A percentile compares a stretch with the other conserved stretches of the same genome.
Evolutionary conservation across 305 asterid genomes (phyloP).

Genomic region (Fraxinus sp.): DNA sequence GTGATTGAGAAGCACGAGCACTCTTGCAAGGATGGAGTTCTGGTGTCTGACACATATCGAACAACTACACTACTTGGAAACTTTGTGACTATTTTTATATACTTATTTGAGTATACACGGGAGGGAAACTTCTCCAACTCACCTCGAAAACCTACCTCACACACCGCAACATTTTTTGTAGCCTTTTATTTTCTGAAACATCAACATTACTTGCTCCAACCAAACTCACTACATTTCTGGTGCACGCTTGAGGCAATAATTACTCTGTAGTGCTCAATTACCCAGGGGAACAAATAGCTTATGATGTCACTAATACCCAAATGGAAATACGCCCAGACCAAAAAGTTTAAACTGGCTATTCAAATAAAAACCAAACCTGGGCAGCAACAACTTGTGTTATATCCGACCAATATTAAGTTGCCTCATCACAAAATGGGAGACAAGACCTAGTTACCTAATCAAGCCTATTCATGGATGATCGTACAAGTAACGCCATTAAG

Average conservation of each 20-base stretch:
- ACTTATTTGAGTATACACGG: not conserved
- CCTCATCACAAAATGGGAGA: not conserved
- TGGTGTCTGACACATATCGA: not conserved
- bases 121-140: not conserved
- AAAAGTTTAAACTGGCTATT: not conserved
- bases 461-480: not conserved
- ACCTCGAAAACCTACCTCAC: not conserved
- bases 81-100: not conserved
- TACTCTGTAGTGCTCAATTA: not conserved
- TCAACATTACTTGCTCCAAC: not conserved
- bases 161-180: not conserved
- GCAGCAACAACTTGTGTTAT: not conserved
- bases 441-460: not conserved
- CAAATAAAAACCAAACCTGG: not conserved
- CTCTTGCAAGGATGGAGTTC: not conserved
- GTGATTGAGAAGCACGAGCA: not conserved
- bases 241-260: not conserved
- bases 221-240: not conserved
- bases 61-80: not conserved
- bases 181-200: not conserved
- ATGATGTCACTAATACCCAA: not conserved
- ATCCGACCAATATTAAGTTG: not conserved
- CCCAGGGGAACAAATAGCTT: not conserved
- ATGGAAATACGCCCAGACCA: not conserved
- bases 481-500: not conserved